Evolutionary conservation across 768 basidiomycete genomes (phyloP).

Genomic region (Austroboletus eburneus): DNA sequence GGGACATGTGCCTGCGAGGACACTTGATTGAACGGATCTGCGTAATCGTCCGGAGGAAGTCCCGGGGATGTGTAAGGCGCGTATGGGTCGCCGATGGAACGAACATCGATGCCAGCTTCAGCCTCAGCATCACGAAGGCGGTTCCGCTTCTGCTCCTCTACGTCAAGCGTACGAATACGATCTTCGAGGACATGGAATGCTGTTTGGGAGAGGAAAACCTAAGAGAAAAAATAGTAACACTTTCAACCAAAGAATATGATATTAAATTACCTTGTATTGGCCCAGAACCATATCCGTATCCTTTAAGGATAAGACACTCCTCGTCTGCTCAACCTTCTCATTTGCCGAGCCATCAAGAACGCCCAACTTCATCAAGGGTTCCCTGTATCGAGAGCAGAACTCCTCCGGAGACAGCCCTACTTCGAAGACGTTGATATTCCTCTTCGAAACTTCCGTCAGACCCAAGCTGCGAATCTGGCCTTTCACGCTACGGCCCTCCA

Average conservation of each 20-base stretch:
- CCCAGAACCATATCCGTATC: conserved; percentile 81
- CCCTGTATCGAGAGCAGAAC: conserved; percentile 78
- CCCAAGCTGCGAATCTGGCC: conserved; percentile 85
- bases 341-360: conserved; percentile 56
- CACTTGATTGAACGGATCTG: conserved; percentile 46
- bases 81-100: conserved; percentile 62
- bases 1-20: conserved; percentile 73
- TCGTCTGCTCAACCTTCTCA: conserved; percentile 58
- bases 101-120: conserved; percentile 61
- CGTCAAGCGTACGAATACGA: conserved; percentile 73
- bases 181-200: conserved; percentile 92
- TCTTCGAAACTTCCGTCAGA: conserved; percentile 69
- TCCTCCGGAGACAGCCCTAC: conserved; percentile 83
- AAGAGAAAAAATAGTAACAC: conserved; percentile 5
- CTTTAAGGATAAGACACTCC: conserved; percentile 49
- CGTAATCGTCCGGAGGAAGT: conserved; percentile 40
- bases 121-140: conserved; percentile 72
- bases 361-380: conserved; percentile 54
- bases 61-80: conserved; percentile 67
- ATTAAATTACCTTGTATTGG: conserved; percentile 63
- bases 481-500: conserved; percentile 89
- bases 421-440: conserved; percentile 67
- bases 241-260: background rate
- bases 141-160: conserved; percentile 82
- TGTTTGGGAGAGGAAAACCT: conserved; percentile 86